These are phyloP conservation scores for Phytophthora cactorum DNA, from an alignment of 352 stramenopile genomes.

Conservation along the genomic window DNA sequence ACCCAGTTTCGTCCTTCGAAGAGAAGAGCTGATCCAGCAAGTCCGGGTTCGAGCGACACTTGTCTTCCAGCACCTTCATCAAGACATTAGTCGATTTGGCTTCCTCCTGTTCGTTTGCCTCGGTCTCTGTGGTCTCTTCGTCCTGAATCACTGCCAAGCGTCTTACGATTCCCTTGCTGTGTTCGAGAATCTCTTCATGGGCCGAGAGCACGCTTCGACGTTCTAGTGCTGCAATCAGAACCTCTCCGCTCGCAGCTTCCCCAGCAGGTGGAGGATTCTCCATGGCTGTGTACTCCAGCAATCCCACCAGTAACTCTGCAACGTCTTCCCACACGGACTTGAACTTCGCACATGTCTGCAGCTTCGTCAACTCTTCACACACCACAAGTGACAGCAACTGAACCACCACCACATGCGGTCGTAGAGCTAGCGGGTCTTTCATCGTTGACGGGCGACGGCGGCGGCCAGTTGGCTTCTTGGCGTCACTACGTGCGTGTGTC, in stretches of 20 bases:
- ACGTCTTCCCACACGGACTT: slow-evolving; percentile 60
- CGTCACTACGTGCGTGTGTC: neutral
- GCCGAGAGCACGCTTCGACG: slow-evolving; percentile 64
- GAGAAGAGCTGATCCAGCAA: slow-evolving; percentile 67
- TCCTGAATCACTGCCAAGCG: slow-evolving; percentile 53
- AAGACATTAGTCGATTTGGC: slow-evolving; percentile 28
- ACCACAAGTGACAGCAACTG: slow-evolving; percentile 71
- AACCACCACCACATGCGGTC: slow-evolving; percentile 62
- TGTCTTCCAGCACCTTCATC: slow-evolving; percentile 65
- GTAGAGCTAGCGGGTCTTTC: slow-evolving; percentile 65
- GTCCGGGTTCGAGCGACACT: slow-evolving; percentile 49
- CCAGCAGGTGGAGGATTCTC: slow-evolving; percentile 24
- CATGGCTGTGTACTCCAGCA: slow-evolving; percentile 59
- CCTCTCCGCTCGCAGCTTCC: slow-evolving; percentile 35
- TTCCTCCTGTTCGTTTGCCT: slow-evolving; percentile 10
- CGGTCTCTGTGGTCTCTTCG: slow-evolving; percentile 17
- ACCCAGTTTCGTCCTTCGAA: slow-evolving; percentile 48
- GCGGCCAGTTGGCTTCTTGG: slow-evolving; percentile 19
- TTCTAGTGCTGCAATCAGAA: slow-evolving; percentile 66
- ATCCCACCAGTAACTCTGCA: slow-evolving; percentile 56
- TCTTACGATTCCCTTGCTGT: slow-evolving; percentile 65
- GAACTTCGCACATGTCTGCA: slow-evolving; percentile 51
- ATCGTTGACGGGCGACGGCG: slow-evolving; percentile 57
- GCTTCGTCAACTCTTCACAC: slow-evolving; percentile 61
- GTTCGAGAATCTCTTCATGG: slow-evolving; percentile 80